Percentiles rank a stretch among this genome's conserved stretches.
Evolutionary conservation across 495 filamentous ascomycete species (phyloP).

Genomic region (Alectoria sarmentosa): DNA sequence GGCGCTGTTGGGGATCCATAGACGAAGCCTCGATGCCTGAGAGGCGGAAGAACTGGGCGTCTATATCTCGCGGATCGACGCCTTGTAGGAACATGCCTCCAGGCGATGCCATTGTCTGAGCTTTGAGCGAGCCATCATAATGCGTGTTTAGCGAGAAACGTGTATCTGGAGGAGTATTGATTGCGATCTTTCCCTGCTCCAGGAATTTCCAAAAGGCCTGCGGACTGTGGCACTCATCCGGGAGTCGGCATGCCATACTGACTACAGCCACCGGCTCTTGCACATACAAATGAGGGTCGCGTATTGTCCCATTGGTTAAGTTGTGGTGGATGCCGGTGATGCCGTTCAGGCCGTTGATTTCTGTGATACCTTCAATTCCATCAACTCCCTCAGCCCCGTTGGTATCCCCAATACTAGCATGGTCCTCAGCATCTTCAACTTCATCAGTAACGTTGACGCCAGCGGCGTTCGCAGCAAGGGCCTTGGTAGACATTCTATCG

Average conservation of each 20-base stretch:
- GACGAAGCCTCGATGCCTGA: conserved; percentile 37
- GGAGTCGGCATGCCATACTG: conserved; percentile 22
- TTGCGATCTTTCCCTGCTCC: conserved; percentile 23
- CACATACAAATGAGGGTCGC: not conserved
- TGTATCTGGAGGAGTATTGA: not conserved
- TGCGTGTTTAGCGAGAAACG: conserved; percentile 4
- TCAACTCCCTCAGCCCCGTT: no score
- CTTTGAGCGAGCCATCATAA: conserved; percentile 18
- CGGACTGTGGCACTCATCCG: conserved; percentile 42
- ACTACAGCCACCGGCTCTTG: conserved; percentile 36
- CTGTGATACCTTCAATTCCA: not conserved
- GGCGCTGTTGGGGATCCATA: conserved; percentile 52
- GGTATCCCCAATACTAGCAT: no score
- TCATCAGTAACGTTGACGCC: no score
- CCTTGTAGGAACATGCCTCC: conserved; percentile 48
- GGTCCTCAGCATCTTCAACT: no score
- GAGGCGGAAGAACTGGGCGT: conserved; percentile 38
- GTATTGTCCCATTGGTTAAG: no score
- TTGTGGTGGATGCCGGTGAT: not conserved
- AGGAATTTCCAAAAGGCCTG: conserved; percentile 49
- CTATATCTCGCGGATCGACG: conserved; percentile 29
- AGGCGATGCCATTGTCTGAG: conserved; percentile 29
- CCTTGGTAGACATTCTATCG: no score
- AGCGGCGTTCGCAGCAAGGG: no score
- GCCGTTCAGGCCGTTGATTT: not conserved